A percentile compares a stretch with the other conserved stretches of the same genome.
These are phyloP conservation scores for Jackrogersella multiformis DNA, from an alignment of 495 filamentous ascomycete genomes.

Conservation along the genomic window DNA sequence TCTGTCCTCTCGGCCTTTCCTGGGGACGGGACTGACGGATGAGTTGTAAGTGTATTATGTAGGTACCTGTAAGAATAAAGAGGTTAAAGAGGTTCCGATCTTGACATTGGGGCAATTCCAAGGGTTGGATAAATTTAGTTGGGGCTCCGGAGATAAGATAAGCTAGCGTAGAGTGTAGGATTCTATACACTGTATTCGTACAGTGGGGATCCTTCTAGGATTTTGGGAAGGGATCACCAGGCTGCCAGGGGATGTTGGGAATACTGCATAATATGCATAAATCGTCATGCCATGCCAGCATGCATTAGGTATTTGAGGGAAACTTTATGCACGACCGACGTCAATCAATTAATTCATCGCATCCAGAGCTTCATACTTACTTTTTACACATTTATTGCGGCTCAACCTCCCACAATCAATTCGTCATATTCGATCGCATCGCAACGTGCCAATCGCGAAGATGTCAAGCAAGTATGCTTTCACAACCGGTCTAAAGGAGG, in stretches of 20 bases:
- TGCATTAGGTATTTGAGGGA: background rate
- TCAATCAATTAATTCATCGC: slow-evolving; percentile 24
- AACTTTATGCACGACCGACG: slow-evolving; percentile 28
- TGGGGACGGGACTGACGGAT: background rate
- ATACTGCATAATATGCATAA: slow-evolving; percentile 1
- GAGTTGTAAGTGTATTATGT: slow-evolving; percentile 8
- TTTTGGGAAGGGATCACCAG: too few relatives aligned
- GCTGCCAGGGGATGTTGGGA: background rate
- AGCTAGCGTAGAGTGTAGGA: background rate
- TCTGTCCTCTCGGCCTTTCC: slow-evolving; percentile 3
- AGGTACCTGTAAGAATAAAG: slow-evolving; percentile 28
- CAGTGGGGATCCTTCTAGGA: too few relatives aligned
- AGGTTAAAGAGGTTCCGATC: slow-evolving; percentile 8
- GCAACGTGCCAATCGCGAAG: slow-evolving; percentile 42
- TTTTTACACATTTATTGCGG: background rate
- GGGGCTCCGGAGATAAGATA: slow-evolving; percentile 40
- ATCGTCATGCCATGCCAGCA: background rate
- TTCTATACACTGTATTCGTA: too few relatives aligned
- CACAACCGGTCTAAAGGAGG: slow-evolving; percentile 85
- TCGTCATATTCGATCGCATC: slow-evolving; percentile 22
- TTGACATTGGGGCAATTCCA: slow-evolving; percentile 15
- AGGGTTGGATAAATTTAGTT: slow-evolving; percentile 39
- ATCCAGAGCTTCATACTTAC: background rate
- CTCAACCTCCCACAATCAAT: slow-evolving; percentile 9
- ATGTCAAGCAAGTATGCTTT: slow-evolving; percentile 97